Evolutionary conservation across 169 alveolate species (phyloP).

Genomic region (Plasmodium adleri): DNA sequence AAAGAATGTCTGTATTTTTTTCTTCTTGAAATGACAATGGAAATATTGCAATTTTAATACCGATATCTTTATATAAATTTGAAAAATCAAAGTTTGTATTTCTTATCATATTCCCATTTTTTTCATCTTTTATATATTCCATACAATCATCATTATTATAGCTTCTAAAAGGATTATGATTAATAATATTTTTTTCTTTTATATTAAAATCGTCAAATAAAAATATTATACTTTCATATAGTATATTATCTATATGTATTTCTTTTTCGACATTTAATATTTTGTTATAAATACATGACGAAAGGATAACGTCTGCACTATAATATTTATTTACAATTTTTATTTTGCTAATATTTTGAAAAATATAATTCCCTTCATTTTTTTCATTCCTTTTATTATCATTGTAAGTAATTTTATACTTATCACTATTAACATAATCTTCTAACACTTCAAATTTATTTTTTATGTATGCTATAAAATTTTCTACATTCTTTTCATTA

Average conservation of each 20-base stretch:
- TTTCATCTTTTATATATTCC: conserved; percentile 38
- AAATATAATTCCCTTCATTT: background rate
- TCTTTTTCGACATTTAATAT: background rate
- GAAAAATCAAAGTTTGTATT: conserved; percentile 64
- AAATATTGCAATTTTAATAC: conserved; percentile 61
- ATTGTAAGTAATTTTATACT: conserved; percentile 1
- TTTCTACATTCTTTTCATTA: conserved; percentile 10
- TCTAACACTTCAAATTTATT: conserved; percentile 33
- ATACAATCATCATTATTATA: conserved; percentile 35
- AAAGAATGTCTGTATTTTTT: conserved; percentile 15
- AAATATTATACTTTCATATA: conserved; percentile 51
- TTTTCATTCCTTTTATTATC: background rate
- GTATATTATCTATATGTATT: conserved; percentile 27
- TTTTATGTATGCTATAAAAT: conserved; percentile 2
- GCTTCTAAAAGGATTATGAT: conserved; percentile 49
- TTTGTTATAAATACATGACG: conserved; percentile 21
- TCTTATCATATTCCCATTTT: conserved; percentile 29
- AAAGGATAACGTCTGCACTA: conserved; percentile 27
- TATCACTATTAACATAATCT: conserved; percentile 18
- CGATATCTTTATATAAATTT: conserved; percentile 54
- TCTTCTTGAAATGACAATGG: conserved; percentile 47
- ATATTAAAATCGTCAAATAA: conserved; percentile 34
- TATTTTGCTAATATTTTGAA: conserved; percentile 26
- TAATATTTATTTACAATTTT: conserved; percentile 59
- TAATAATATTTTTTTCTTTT: conserved; percentile 25